These are phyloP conservation scores for Sambucus nigra DNA, from an alignment of 129 eudicot species.

Conservation along the genomic window DNA sequence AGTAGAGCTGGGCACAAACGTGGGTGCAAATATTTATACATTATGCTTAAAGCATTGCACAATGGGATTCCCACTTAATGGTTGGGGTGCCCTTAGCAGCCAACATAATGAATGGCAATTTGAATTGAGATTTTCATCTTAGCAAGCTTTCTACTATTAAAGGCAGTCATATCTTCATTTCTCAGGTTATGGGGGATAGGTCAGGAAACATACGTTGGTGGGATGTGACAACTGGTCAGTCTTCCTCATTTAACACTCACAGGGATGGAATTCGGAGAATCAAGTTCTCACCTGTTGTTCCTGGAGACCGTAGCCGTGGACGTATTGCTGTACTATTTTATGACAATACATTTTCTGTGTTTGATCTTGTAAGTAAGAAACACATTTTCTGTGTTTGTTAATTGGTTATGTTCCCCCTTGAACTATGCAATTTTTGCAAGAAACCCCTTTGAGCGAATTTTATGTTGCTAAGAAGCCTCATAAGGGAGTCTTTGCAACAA, in stretches of 20 bases:
- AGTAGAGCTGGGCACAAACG: no score
- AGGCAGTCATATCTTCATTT: slow-evolving; percentile 18
- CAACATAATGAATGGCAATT: background rate
- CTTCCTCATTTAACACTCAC: slow-evolving; percentile 94
- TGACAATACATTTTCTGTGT: slow-evolving; percentile 89
- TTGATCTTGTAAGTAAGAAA: slow-evolving; percentile 82
- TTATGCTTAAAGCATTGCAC: no score
- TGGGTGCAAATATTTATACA: no score
- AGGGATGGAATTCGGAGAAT: slow-evolving; percentile 92
- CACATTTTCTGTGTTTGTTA: slow-evolving; percentile 3
- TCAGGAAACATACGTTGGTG: slow-evolving; percentile 98
- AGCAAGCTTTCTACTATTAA: slow-evolving; percentile 5
- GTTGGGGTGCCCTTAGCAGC: no score
- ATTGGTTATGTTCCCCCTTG: background rate
- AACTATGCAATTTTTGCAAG: no score
- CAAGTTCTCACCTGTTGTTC: slow-evolving; percentile 95
- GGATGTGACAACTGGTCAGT: slow-evolving; percentile 94
- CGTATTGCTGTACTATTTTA: slow-evolving; percentile 86
- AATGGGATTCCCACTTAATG: no score
- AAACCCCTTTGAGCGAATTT: no score
- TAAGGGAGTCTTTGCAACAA: no score
- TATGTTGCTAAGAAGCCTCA: no score
- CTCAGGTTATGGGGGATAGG: slow-evolving; percentile 95
- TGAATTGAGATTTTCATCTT: slow-evolving; percentile 8
- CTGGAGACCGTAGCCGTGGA: slow-evolving; percentile 96